These are phyloP conservation scores for Hypoxylon sp. DNA, from an alignment of 2,329 filamentous ascomycete species.

Conservation along the genomic window DNA sequence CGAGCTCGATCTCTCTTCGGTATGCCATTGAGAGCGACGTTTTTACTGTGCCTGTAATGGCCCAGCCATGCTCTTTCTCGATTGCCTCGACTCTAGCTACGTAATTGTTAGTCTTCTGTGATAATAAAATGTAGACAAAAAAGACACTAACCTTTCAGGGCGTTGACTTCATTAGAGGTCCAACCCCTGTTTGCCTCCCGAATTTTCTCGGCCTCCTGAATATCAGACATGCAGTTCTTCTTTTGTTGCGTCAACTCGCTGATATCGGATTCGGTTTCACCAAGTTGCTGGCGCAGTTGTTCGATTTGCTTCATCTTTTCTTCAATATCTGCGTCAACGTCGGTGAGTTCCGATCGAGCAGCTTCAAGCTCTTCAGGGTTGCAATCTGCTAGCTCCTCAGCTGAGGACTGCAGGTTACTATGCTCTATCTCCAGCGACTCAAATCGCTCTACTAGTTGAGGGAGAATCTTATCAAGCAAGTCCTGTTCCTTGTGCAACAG, in stretches of 20 bases:
- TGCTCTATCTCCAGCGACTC: slow-evolving; percentile 74
- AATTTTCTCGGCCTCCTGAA: slow-evolving; percentile 84
- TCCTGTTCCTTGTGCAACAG: slow-evolving; percentile 77
- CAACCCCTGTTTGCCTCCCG: slow-evolving; percentile 92
- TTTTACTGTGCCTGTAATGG: slow-evolving; percentile 74
- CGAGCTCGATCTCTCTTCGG: slow-evolving; percentile 78
- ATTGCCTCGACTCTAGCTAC: slow-evolving; percentile 75
- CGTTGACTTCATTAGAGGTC: slow-evolving; percentile 84
- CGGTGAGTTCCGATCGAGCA: slow-evolving; percentile 77
- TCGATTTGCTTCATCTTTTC: slow-evolving; percentile 77
- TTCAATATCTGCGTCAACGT: slow-evolving; percentile 77
- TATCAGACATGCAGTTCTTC: slow-evolving; percentile 78
- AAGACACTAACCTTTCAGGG: slow-evolving; percentile 76
- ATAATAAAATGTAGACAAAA: not conserved
- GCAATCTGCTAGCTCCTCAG: slow-evolving; percentile 81
- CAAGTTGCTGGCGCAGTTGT: slow-evolving; percentile 75
- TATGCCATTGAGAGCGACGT: slow-evolving; percentile 81
- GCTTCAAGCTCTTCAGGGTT: slow-evolving; percentile 83
- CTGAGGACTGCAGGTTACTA: slow-evolving; percentile 77
- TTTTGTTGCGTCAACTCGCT: slow-evolving; percentile 76
- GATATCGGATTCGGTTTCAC: slow-evolving; percentile 76
- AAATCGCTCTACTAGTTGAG: slow-evolving; percentile 72
- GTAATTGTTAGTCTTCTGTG: slow-evolving; percentile 56
- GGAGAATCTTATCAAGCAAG: slow-evolving; percentile 77
- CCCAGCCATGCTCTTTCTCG: slow-evolving; percentile 79